Base-by-base conservation (phyloP, 2,329 filamentous ascomycete species). In the Colletotrichum shisoi region DNA sequence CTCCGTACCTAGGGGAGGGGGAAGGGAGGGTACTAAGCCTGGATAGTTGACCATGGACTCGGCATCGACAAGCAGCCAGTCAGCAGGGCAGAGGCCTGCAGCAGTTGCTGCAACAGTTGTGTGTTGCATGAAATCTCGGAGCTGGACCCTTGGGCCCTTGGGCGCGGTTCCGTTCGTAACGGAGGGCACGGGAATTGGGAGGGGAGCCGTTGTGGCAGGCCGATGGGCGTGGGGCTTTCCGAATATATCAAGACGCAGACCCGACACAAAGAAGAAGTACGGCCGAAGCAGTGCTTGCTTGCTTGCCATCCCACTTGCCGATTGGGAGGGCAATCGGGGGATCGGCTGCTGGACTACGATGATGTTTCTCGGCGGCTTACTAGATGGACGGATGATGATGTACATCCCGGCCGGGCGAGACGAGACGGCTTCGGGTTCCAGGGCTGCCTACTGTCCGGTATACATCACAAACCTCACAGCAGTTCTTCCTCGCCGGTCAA, bases 191-290 rank as follows among this genome's bases (percentile, higher is more conserved):
- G 31, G 8, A 7, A 9, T 31, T 31, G 31, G 31, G 31, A 1
- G 44, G 13, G 31, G 21, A n/a, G 19, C n/a, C 2, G 17, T n/a
- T 19, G 9, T 9, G 44, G 44, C 44, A 45, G 44, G 44, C 17
- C 44, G 17, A 15, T 15, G 40, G 40, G 40, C 40, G 15, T 15
- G 52, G 63, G 62, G 40, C 56, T 48, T 44, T 24, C 21, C 19
- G 34, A 17, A 48, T 24, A 52, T 39, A 56, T 60, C 44, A 56
- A 52, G 49, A 58, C 51, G 54, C 54, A 57, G 49, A 49, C 52
- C 27, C 21, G 53, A 19, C 48, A 27, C 15, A 27, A 67, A 64
- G 61, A 59, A 64, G 48, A 31, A 52, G 60, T 51, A 59, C 56
- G 24, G 37, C 61, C 61, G 60, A 40, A 13, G 19, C 8, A 34